phyloP scores from a whole-genome alignment of 208 protist genomes.

The Leishmania braziliensis region DNA sequence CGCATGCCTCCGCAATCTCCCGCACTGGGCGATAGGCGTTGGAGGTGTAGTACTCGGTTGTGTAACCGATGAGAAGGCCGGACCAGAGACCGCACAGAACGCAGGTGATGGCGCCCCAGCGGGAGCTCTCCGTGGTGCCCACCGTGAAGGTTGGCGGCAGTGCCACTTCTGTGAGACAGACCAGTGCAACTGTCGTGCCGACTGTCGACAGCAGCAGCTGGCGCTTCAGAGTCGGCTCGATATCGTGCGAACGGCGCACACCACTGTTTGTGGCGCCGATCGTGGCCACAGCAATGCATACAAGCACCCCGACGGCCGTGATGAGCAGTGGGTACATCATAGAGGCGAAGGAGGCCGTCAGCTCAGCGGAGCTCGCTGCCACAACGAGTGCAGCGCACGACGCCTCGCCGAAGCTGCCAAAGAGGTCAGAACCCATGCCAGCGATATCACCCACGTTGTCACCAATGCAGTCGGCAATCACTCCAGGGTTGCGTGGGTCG shows the following conservation, averaged over 20 bases:
- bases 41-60: conserved; percentile 94
- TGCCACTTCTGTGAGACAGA: conserved; percentile 61
- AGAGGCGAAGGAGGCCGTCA: conserved; percentile 63
- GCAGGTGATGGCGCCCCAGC: conserved; percentile 74
- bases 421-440: conserved; percentile 95
- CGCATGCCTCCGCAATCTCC: conserved; percentile 82
- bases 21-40: conserved; percentile 84
- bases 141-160: conserved; percentile 66
- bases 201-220: conserved; percentile 84
- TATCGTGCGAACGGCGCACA: conserved; percentile 57
- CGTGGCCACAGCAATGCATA: conserved; percentile 73
- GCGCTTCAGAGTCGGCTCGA: conserved; percentile 81
- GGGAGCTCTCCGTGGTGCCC: conserved; percentile 32
- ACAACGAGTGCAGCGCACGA: conserved; percentile 94
- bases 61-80: conserved; percentile 90
- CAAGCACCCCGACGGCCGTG: conserved; percentile 74
- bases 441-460: conserved; percentile 97
- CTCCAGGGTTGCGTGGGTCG: conserved; percentile 96
- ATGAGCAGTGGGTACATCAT: conserved; percentile 93
- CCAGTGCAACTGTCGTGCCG: conserved; percentile 56
- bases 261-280: conserved; percentile 61
- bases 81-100: conserved; percentile 84
- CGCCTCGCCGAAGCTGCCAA: conserved; percentile 95
- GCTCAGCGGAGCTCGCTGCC: conserved; percentile 61
- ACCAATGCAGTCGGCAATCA: conserved; percentile 96